Percentiles rank a stretch among this genome's conserved stretches.
Conservation (phyloP, 176 grass and related monocot species). For the Triticum urartu region DNA sequence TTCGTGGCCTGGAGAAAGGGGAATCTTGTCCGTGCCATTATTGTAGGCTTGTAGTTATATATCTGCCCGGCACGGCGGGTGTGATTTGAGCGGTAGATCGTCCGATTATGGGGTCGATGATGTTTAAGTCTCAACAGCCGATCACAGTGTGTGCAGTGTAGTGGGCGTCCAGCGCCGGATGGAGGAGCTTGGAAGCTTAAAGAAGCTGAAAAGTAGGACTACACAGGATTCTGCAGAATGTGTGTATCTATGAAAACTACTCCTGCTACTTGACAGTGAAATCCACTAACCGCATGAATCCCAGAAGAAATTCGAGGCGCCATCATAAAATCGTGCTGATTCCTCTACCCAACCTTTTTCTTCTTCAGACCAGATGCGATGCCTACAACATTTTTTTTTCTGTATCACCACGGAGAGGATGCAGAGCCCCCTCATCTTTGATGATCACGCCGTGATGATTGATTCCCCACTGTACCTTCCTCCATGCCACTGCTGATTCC, state of each 20-base stretch:
- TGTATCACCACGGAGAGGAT: background rate
- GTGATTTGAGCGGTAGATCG: background rate
- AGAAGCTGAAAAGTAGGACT: background rate
- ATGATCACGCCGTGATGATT: background rate
- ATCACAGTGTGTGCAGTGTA: background rate
- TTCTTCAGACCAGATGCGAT: too few relatives aligned
- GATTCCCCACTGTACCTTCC: background rate
- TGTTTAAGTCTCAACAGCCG: background rate
- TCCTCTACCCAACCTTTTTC: background rate
- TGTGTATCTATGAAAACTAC: background rate
- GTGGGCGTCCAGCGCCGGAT: background rate
- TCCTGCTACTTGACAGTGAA: background rate
- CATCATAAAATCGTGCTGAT: background rate
- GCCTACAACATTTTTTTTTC: background rate
- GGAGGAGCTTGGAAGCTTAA: background rate
- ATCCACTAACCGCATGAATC: background rate
- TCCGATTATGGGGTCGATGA: constrained; percentile 1
- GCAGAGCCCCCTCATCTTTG: background rate
- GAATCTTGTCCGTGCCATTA: constrained; percentile 20
- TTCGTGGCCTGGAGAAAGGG: background rate
- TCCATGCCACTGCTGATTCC: background rate
- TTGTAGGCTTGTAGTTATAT: background rate
- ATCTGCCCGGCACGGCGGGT: background rate
- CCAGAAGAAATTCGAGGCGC: background rate
- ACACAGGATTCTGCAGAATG: background rate